These are phyloP conservation scores for Coemansia sp. DNA, from an alignment of 192 early-diverging fungal genomes.

Conservation along the genomic window DNA sequence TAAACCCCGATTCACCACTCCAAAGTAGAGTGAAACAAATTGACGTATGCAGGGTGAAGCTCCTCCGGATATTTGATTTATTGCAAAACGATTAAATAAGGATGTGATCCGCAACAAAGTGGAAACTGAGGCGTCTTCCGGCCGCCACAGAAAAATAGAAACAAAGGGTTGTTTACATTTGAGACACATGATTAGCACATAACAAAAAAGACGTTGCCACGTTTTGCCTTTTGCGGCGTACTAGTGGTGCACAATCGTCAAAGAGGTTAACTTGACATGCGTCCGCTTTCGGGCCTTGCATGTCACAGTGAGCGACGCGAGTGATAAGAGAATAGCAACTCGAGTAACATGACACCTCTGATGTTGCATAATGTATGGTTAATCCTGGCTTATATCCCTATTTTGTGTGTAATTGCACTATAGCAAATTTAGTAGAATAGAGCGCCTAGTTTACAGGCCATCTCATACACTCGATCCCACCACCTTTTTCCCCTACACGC, in stretches of 20 bases:
- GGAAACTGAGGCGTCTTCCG: background rate
- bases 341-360: constrained; percentile 4
- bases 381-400: background rate
- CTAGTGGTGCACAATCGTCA: background rate
- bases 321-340: background rate
- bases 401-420: background rate
- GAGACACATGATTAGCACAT: background rate
- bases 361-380: background rate
- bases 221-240: background rate
- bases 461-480: background rate
- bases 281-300: background rate
- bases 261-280: background rate
- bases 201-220: background rate
- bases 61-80: background rate
- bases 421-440: background rate
- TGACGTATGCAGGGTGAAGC: background rate
- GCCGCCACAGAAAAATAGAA: background rate
- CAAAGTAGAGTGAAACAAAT: background rate
- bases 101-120: background rate
- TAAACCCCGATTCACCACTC: background rate
- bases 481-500: background rate
- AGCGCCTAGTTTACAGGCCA: background rate
- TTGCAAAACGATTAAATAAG: background rate
- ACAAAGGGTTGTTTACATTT: background rate
- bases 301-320: background rate